Evolutionary conservation across 2,329 filamentous ascomycete species (phyloP).

Genomic region (Colletotrichum tanaceti): DNA sequence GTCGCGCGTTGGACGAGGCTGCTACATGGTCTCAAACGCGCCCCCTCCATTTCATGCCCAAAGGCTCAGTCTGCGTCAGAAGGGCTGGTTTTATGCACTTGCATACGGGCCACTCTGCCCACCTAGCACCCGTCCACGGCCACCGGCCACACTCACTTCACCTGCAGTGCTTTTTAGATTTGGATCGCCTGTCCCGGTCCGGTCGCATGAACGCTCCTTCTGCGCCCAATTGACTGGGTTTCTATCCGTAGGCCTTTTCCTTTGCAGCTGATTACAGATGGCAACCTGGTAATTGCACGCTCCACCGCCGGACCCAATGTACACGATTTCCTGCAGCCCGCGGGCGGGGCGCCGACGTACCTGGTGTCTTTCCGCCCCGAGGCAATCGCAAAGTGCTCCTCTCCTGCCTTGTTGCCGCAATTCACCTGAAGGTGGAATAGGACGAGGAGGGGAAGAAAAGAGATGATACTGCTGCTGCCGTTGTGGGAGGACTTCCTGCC

Average conservation of each 20-base stretch:
- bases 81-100: constrained; percentile 35
- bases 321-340: constrained; percentile 1
- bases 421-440: constrained; percentile 2
- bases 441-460: neutral
- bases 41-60: constrained; percentile 27
- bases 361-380: neutral
- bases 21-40: constrained; percentile 39
- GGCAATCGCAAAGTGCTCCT: constrained; percentile 2
- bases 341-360: constrained; percentile 2
- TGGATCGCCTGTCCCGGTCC: constrained; percentile 41
- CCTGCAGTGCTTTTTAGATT: constrained; percentile 35
- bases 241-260: constrained; percentile 33
- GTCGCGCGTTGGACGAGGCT: constrained; percentile 16
- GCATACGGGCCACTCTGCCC: constrained; percentile 22
- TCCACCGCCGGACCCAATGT: constrained; percentile 27
- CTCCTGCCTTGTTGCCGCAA: constrained; percentile 9
- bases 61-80: constrained; percentile 26
- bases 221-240: constrained; percentile 39
- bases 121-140: neutral
- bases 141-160: neutral
- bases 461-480: neutral
- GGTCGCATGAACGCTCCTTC: constrained; percentile 39
- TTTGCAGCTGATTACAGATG: constrained; percentile 40
- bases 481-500: no score
- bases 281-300: constrained; percentile 40